Conservation (phyloP, 306 rosid genomes). For the Macrotyloma uniflorum region DNA sequence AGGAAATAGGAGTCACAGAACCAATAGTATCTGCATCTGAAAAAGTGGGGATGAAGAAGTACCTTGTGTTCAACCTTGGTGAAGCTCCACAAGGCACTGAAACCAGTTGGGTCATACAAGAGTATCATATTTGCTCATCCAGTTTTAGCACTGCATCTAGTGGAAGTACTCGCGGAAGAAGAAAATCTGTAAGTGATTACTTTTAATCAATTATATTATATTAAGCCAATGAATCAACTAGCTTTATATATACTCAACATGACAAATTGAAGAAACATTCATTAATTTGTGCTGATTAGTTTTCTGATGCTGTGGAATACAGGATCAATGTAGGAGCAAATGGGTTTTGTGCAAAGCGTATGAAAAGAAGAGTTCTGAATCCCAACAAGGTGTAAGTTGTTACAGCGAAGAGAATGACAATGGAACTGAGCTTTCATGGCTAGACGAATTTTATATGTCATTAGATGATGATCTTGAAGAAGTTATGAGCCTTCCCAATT, state of each 20-base stretch:
- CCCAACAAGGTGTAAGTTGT: conserved; percentile 28
- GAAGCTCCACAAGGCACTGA: conserved; percentile 42
- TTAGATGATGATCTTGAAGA: conserved; percentile 55
- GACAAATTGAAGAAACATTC: neutral
- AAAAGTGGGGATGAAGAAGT: conserved; percentile 55
- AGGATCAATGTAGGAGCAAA: conserved; percentile 43
- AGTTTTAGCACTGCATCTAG: conserved; percentile 8
- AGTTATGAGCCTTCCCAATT: conserved; percentile 7
- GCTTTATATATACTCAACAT: neutral
- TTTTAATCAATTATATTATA: neutral
- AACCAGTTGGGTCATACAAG: conserved; percentile 61
- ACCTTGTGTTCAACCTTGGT: conserved; percentile 47
- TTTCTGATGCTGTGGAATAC: conserved; percentile 3
- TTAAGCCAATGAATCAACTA: neutral
- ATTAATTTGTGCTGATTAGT: neutral
- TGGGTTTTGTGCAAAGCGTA: conserved; percentile 60
- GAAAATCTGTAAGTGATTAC: conserved; percentile 31
- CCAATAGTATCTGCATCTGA: conserved; percentile 38
- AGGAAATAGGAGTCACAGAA: conserved; percentile 41
- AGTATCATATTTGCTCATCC: conserved; percentile 47
- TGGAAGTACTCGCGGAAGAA: conserved; percentile 28
- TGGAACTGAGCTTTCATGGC: conserved; percentile 58
- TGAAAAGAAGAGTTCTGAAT: conserved; percentile 43
- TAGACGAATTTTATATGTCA: conserved; percentile 50
- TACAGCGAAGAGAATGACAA: conserved; percentile 43